These are phyloP conservation scores for Dentipellis fragilis DNA, from an alignment of 768 basidiomycete genomes.

Conservation along the genomic window DNA sequence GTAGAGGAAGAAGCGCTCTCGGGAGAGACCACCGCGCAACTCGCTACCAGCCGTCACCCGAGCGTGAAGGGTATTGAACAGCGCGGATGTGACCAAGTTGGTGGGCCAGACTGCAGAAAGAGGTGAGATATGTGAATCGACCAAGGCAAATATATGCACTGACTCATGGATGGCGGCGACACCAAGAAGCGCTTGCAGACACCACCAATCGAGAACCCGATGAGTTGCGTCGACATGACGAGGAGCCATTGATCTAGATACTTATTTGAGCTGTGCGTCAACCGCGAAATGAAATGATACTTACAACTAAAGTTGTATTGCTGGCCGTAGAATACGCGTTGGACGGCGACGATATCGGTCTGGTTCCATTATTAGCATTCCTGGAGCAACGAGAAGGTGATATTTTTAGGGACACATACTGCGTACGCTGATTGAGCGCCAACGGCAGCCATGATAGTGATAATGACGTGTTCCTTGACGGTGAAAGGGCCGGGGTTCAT, in stretches of 20 bases:
- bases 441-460: constrained; percentile 63
- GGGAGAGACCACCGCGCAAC: constrained; percentile 42
- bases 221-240: constrained; percentile 60
- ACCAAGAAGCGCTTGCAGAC: constrained; percentile 64
- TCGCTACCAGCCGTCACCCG: constrained; percentile 55
- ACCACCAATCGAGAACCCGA: constrained; percentile 76
- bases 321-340: constrained; percentile 34
- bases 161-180: constrained; percentile 40
- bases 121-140: constrained; percentile 27
- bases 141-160: neutral
- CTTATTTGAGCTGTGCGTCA: no score
- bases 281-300: constrained; percentile 19
- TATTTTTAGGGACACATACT: constrained; percentile 11
- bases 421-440: constrained; percentile 57
- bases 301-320: constrained; percentile 25
- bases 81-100: constrained; percentile 45
- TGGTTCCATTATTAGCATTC: neutral
- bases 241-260: constrained; percentile 41
- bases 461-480: constrained; percentile 72
- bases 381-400: neutral
- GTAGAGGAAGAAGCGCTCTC: constrained; percentile 68
- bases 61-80: constrained; percentile 68
- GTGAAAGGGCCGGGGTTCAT: constrained; percentile 69
- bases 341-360: constrained; percentile 36
- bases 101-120: constrained; percentile 35